These are phyloP conservation scores for Rhodotorula sp. DNA, from an alignment of 1,284 basidiomycete genomes.

Conservation along the genomic window DNA sequence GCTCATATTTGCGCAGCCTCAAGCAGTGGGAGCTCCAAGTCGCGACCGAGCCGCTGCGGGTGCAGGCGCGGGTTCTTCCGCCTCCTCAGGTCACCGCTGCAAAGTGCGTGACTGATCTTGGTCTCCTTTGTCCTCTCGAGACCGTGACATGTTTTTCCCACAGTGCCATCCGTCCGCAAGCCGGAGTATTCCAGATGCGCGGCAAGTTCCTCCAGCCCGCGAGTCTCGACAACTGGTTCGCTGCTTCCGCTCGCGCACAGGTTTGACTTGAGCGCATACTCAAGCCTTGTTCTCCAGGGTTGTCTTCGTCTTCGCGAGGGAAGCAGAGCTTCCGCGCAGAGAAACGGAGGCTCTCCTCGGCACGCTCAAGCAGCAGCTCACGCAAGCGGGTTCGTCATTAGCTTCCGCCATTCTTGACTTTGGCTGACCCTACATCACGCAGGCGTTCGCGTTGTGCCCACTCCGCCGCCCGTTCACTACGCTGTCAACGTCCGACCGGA, in stretches of 20 bases:
- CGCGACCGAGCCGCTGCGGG: slow-evolving; percentile 8
- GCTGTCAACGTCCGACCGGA: not conserved
- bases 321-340: not conserved
- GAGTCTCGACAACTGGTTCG: not conserved
- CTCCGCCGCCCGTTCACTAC: slow-evolving; percentile 16
- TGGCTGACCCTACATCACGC: too few species aligned
- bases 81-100: slow-evolving; percentile 11
- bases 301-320: slow-evolving; percentile 3
- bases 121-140: too few species aligned
- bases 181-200: not conserved
- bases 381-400: not conserved
- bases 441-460: too few species aligned
- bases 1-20: not conserved
- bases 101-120: not conserved
- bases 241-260: too few species aligned
- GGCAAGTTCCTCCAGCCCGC: not conserved
- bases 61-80: slow-evolving; percentile 18
- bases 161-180: not conserved
- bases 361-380: not conserved
- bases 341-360: not conserved
- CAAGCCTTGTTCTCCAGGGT: too few species aligned
- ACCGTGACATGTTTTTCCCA: not conserved
- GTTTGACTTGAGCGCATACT: too few species aligned
- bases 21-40: slow-evolving; percentile 16
- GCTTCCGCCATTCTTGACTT: too few species aligned